phyloP scores from a whole-genome alignment of 2,329 filamentous ascomycete species.

The Zymoseptoria pseudotritici region DNA sequence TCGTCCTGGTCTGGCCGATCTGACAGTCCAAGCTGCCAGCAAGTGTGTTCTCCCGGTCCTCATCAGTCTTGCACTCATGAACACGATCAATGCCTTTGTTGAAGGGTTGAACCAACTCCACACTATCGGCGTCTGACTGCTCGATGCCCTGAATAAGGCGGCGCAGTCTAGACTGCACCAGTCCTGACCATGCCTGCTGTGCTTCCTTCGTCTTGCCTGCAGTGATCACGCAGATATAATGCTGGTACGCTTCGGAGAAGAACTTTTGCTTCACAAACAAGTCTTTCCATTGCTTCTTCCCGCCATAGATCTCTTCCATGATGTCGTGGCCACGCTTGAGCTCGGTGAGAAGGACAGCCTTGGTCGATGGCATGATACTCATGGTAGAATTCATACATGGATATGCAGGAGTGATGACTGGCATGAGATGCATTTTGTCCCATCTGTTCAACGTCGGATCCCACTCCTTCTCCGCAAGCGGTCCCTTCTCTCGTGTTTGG shows the following conservation, averaged over 20 bases:
- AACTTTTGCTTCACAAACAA: constrained; percentile 87
- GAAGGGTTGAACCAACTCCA: constrained; percentile 81
- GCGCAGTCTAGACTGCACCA: constrained; percentile 88
- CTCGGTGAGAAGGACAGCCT: constrained; percentile 75
- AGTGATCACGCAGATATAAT: constrained; percentile 83
- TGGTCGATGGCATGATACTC: constrained; percentile 82
- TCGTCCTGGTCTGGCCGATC: constrained; percentile 50
- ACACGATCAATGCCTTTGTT: constrained; percentile 84
- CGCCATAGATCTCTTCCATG: constrained; percentile 69
- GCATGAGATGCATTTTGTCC: constrained; percentile 87
- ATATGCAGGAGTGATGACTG: constrained; percentile 94
- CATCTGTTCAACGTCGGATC: constrained; percentile 80
- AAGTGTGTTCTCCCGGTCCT: constrained; percentile 55
- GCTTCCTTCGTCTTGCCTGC: constrained; percentile 77
- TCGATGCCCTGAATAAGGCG: constrained; percentile 79
- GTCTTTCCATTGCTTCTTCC: constrained; percentile 74
- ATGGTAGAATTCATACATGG: constrained; percentile 97
- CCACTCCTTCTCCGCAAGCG: constrained; percentile 80
- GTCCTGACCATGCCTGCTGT: constrained; percentile 80
- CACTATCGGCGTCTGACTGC: constrained; percentile 57
- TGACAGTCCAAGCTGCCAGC: constrained; percentile 57
- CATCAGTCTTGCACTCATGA: constrained; percentile 59
- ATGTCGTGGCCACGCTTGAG: constrained; percentile 70
- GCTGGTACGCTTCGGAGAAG: constrained; percentile 88
- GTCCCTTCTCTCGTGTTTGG: constrained; percentile 77